phyloP scores from a whole-genome alignment of 352 stramenopile species.

The Plasmopara viticola region DNA sequence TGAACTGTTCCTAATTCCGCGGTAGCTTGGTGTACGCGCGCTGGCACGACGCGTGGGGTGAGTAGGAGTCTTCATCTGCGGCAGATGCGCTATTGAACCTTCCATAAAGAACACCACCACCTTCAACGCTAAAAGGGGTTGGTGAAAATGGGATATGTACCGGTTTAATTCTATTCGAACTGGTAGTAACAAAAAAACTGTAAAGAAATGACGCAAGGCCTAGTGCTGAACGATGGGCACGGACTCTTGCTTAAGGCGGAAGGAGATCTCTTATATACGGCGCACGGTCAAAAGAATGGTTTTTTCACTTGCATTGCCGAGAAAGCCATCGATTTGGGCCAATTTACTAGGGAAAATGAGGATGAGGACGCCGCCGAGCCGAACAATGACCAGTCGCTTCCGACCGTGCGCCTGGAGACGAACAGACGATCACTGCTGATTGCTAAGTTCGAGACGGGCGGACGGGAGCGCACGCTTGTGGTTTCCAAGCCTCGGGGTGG shows the following conservation, averaged over 20 bases:
- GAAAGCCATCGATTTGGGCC: conserved; percentile 47
- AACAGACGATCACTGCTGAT: conserved; percentile 49
- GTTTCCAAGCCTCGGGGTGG: conserved; percentile 44
- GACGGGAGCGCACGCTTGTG: conserved; percentile 48
- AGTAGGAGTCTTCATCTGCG: conserved; percentile 19
- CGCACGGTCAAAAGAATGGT: conserved; percentile 43
- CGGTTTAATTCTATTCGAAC: not conserved
- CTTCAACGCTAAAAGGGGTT: conserved; percentile 13
- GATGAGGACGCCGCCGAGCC: conserved; percentile 18
- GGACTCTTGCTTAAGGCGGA: conserved; percentile 62
- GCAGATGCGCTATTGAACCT: conserved; percentile 13
- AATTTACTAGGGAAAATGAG: conserved; percentile 29
- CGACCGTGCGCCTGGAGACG: conserved; percentile 50
- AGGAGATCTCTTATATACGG: conserved; percentile 50
- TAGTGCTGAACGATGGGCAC: conserved; percentile 73
- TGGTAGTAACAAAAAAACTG: not conserved
- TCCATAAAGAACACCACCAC: conserved; percentile 10
- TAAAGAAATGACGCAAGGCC: conserved; percentile 41
- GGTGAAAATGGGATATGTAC: not conserved
- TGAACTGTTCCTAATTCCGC: conserved; percentile 2
- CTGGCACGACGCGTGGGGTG: conserved; percentile 19
- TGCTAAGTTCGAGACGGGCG: conserved; percentile 37
- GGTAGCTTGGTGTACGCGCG: conserved; percentile 19
- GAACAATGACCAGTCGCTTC: conserved; percentile 32
- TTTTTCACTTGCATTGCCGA: conserved; percentile 75